A percentile compares a stretch with the other conserved stretches of the same genome.
Conservation (phyloP, 352 stramenopile species). For the Aphanomyces cochlioides region DNA sequence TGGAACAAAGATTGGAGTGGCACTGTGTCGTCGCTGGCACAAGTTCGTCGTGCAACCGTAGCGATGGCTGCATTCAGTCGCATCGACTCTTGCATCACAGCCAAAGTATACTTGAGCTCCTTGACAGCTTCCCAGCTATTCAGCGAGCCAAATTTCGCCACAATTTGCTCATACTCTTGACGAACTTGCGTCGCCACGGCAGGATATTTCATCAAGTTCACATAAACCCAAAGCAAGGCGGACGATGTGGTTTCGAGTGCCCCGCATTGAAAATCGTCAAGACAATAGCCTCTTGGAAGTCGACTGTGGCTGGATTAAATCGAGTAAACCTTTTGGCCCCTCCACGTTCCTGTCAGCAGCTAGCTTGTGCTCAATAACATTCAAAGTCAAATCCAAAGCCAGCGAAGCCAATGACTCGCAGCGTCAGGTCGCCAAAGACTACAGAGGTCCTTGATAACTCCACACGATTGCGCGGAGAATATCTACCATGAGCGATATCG, state of each 20-base stretch:
- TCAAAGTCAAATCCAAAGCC: not conserved
- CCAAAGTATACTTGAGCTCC: slow-evolving; percentile 44
- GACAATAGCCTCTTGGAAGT: not conserved
- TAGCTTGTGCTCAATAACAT: slow-evolving; percentile 5
- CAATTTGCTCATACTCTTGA: slow-evolving; percentile 33
- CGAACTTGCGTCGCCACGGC: slow-evolving; percentile 2
- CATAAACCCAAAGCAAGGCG: slow-evolving; percentile 8
- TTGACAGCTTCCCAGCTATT: slow-evolving; percentile 34
- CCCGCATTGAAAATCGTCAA: slow-evolving; percentile 35
- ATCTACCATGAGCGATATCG: too few species aligned
- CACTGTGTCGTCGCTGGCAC: slow-evolving; percentile 14
- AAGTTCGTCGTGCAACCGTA: slow-evolving; percentile 29
- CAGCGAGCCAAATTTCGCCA: slow-evolving; percentile 39
- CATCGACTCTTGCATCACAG: slow-evolving; percentile 46
- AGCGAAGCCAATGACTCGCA: not conserved
- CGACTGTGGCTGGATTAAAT: not conserved
- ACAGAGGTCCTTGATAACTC: too few species aligned
- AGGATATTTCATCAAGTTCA: not conserved
- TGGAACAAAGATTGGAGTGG: not conserved
- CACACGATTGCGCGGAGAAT: too few species aligned
- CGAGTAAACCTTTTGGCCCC: not conserved
- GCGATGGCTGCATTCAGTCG: slow-evolving; percentile 38
- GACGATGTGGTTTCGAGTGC: slow-evolving; percentile 6
- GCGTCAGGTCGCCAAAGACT: not conserved
- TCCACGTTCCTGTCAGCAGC: not conserved